phyloP scores from a whole-genome alignment of 2,329 filamentous ascomycete genomes.

The Fonsecaea nubica region DNA sequence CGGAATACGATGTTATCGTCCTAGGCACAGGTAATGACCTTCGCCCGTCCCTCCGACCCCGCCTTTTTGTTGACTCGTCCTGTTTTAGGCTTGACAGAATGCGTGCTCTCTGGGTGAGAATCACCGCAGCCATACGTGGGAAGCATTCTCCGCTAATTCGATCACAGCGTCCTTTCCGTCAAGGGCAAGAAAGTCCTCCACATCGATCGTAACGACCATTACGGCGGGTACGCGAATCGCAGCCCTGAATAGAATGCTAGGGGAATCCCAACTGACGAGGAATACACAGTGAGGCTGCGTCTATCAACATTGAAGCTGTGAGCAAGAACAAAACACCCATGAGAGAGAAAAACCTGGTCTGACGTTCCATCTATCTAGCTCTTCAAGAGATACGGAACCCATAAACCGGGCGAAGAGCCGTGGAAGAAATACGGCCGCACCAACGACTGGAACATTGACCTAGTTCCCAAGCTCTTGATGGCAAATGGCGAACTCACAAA shows the following conservation, averaged over 20 bases:
- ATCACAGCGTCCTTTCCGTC: slow-evolving; percentile 83
- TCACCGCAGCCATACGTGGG: too few relatives aligned
- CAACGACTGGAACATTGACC: slow-evolving; percentile 99
- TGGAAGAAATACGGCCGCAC: slow-evolving; percentile 97
- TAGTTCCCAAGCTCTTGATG: slow-evolving; percentile 98
- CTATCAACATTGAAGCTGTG: slow-evolving; percentile 94
- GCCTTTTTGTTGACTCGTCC: slow-evolving; percentile 44
- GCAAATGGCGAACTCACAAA: slow-evolving; percentile 98
- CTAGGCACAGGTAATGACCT: slow-evolving; percentile 83
- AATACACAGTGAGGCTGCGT: slow-evolving; percentile 79
- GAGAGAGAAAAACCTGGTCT: slow-evolving; percentile 13
- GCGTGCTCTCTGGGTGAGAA: slow-evolving; percentile 94
- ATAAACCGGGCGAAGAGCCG: slow-evolving; percentile 77
- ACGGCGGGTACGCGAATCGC: slow-evolving; percentile 77
- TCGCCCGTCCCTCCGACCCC: slow-evolving; percentile 44
- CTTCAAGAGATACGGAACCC: slow-evolving; percentile 96
- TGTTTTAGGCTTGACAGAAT: slow-evolving; percentile 86
- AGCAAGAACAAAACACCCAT: slow-evolving; percentile 41
- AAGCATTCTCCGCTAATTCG: slow-evolving; percentile 13
- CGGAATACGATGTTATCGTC: slow-evolving; percentile 98
- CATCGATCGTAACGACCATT: slow-evolving; percentile 98
- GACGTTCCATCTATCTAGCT: slow-evolving; percentile 65
- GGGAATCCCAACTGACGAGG: slow-evolving; percentile 32
- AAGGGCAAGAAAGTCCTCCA: slow-evolving; percentile 99
- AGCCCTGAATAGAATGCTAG: not conserved